A percentile compares a stretch with the other conserved stretches of the same genome.
Evolutionary conservation across 371 early-diverging fungal species (phyloP).

Genomic region (Rozella allomycis): DNA sequence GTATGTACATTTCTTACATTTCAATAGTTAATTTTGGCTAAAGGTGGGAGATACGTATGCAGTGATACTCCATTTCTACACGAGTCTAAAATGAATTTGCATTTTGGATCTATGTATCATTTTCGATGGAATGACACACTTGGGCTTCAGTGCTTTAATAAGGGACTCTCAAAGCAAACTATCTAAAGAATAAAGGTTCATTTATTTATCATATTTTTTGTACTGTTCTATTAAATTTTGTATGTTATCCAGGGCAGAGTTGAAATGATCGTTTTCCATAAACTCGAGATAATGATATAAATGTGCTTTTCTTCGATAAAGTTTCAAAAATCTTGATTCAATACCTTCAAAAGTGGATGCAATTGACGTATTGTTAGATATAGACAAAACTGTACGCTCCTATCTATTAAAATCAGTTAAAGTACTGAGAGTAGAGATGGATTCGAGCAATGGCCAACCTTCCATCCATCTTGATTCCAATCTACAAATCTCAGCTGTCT

Average conservation of each 20-base stretch:
- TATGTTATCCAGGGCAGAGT: constrained; percentile 4
- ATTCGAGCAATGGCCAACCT: constrained; percentile 22
- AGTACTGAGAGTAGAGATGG: constrained; percentile 17
- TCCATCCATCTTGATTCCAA: constrained; percentile 32
- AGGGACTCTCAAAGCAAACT: too few species aligned
- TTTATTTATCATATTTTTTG: too few species aligned
- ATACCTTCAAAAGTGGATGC: constrained; percentile 7
- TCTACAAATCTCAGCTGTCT: constrained; percentile 11
- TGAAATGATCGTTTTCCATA: constrained; percentile 14
- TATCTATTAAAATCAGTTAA: constrained; percentile 1
- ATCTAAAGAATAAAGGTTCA: too few species aligned
- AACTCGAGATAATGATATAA: constrained; percentile 22
- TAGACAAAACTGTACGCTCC: constrained; percentile 11
- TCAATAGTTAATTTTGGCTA: too few species aligned
- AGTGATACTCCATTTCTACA: too few species aligned
- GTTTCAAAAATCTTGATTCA: constrained; percentile 10
- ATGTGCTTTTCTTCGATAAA: constrained; percentile 23
- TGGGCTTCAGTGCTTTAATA: too few species aligned
- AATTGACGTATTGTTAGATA: constrained; percentile 23
- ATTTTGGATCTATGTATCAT: too few species aligned
- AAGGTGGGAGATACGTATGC: too few species aligned
- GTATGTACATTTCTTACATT: too few species aligned
- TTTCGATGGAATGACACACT: too few species aligned
- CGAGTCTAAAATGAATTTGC: too few species aligned
- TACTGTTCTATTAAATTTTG: constrained; percentile 5